Evolutionary conservation across 2,329 filamentous ascomycete species (phyloP).

Genomic region (Nemania bipapillata): DNA sequence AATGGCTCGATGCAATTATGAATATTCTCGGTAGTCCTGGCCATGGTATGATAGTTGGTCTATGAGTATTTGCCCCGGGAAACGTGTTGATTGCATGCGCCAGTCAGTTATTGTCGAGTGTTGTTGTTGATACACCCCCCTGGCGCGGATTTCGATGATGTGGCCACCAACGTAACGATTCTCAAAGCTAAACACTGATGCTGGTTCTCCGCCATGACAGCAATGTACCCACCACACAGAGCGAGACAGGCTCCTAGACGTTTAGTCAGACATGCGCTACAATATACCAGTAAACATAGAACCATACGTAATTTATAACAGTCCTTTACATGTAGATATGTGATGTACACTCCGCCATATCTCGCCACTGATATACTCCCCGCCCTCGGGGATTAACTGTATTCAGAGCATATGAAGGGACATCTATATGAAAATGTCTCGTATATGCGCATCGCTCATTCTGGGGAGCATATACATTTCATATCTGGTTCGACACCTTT

Average conservation of each 20-base stretch:
- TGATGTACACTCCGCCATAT: not conserved
- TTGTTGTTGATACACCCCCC: slow-evolving; percentile 24
- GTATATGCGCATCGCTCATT: slow-evolving; percentile 4
- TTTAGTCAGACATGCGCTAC: not conserved
- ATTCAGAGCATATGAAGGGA: not conserved
- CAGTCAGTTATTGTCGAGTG: slow-evolving; percentile 41
- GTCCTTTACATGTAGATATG: not conserved
- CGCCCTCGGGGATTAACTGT: not conserved
- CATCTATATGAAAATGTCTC: not conserved
- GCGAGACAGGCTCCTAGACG: slow-evolving; percentile 23
- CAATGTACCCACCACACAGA: slow-evolving; percentile 41
- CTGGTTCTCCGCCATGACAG: slow-evolving; percentile 44
- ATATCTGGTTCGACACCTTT: not conserved
- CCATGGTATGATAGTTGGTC: slow-evolving; percentile 9
- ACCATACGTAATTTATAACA: slow-evolving; percentile 1
- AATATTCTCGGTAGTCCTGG: slow-evolving; percentile 8
- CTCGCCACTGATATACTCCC: not conserved
- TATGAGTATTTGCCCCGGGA: slow-evolving; percentile 23
- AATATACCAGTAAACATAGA: not conserved
- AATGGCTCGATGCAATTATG: slow-evolving; percentile 30
- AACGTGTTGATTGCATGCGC: slow-evolving; percentile 15
- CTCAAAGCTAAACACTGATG: slow-evolving; percentile 41
- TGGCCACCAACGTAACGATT: slow-evolving; percentile 42
- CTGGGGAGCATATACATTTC: not conserved
- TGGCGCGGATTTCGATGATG: slow-evolving; percentile 44